Evolutionary conservation across 768 basidiomycete genomes (phyloP), one percentile per base, ranked within the genome.

Genomic region (Inosperma sp.): DNA sequence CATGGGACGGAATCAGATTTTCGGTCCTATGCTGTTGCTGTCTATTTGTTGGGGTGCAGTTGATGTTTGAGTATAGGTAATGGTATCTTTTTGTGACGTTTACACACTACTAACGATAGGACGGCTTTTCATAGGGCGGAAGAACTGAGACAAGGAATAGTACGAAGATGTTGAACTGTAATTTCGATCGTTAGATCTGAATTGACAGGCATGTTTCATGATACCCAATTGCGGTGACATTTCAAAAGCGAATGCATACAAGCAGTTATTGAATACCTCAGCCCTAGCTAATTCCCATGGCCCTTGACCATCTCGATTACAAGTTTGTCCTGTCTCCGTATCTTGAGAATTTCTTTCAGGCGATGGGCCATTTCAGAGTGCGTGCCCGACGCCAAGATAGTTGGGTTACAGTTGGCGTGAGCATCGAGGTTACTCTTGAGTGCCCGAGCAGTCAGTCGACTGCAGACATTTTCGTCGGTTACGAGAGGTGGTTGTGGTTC

Each of bases 21-120:
- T 65, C 92, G 53, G 41, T 78, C 1, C 63, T 76, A 4, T 82
- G 83, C 0, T 77, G 78, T 42, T 72, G 60, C 2, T 83, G 82
- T 60, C 37, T 97, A 10, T 98, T 94, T 61, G 76, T 91, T 17
- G 90, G 78, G 2, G 83, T 81, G 2, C 95, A 98, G 61, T 64
- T 95, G 37, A 96, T 97, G 95, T 92, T 98, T 53, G 95, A 98
- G 62, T 98, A 98, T 67, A 73, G 91, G 90, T 87, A 56, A 16
- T n/a, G n/a, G 3, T 29, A 51, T 42, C 14, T 19, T 16, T 49
- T 21, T 17, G 46, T 10, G 37, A 22, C 41, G 30, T n/a, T 19
- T 49, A 16, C 19, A 33, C 49, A 49, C 6, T 10, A 19, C 13
- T 27, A 7, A 42, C 49, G 31, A 27, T 21, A n/a, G 35, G 35